A percentile compares a stretch with the other conserved stretches of the same genome.
These are phyloP conservation scores for Acer saccharum DNA, from an alignment of 345 rosid genomes.

Conservation along the genomic window DNA sequence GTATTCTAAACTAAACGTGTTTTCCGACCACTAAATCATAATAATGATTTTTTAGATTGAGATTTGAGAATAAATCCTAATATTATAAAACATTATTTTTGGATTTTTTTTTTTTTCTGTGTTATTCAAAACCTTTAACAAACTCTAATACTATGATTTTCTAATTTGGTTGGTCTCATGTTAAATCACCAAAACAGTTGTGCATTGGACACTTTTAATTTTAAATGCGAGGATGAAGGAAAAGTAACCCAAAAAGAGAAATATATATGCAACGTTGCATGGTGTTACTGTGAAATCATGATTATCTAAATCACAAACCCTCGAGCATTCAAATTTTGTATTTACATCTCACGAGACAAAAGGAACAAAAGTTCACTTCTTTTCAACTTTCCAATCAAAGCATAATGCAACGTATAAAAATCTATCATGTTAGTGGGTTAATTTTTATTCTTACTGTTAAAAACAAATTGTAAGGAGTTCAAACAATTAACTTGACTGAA, in stretches of 20 bases:
- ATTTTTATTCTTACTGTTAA: too few relatives aligned
- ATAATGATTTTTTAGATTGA: background rate
- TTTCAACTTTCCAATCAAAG: background rate
- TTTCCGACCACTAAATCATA: background rate
- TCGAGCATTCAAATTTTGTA: background rate
- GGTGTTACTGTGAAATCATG: background rate
- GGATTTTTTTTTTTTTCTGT: background rate
- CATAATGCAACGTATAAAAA: background rate
- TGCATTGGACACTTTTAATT: background rate
- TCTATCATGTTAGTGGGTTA: background rate
- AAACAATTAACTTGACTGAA: too few relatives aligned
- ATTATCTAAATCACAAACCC: background rate
- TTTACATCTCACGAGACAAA: background rate
- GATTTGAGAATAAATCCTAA: background rate
- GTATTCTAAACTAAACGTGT: background rate
- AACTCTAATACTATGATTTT: background rate
- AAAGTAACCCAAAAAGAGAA: background rate
- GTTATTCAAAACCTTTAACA: background rate
- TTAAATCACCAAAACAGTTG: background rate
- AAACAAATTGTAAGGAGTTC: too few relatives aligned
- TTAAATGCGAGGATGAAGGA: background rate
- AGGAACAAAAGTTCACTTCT: background rate
- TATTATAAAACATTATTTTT: background rate
- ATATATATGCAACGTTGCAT: background rate
- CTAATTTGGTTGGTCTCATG: background rate